phyloP scores from a whole-genome alignment of 2,329 filamentous ascomycete species.

The Gyromitra esculenta region DNA sequence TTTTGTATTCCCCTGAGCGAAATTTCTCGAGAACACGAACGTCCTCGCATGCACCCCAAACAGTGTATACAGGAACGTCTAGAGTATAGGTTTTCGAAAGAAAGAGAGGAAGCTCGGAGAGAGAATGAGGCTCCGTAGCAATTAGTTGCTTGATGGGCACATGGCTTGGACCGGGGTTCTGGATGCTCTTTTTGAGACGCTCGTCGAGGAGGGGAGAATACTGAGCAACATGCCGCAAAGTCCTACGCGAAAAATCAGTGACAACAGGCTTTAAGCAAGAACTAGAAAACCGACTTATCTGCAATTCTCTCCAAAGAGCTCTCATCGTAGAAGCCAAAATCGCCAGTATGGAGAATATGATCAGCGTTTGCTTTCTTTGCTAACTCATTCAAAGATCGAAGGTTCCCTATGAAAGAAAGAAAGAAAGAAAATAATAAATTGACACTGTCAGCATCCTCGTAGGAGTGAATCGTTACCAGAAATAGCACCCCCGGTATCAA shows the following conservation, averaged over 20 bases:
- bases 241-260: conserved; percentile 67
- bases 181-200: conserved; percentile 73
- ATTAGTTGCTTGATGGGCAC: conserved; percentile 69
- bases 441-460: conserved; percentile 13
- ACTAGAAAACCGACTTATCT: conserved; percentile 77
- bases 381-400: conserved; percentile 94
- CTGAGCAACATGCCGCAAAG: conserved; percentile 96
- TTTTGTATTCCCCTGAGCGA: conserved; percentile 96
- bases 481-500: conserved; percentile 12
- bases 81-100: conserved; percentile 88
- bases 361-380: conserved; percentile 93
- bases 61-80: conserved; percentile 96
- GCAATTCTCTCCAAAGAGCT: conserved; percentile 95
- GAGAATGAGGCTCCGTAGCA: conserved; percentile 79
- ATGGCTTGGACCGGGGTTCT: conserved; percentile 62
- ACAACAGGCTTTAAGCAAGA: conserved; percentile 44
- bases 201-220: conserved; percentile 95
- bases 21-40: conserved; percentile 97
- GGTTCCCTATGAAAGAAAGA: conserved; percentile 73
- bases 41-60: conserved; percentile 99
- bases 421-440: conserved; percentile 24
- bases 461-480: background rate
- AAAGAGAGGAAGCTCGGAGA: conserved; percentile 91
- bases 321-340: conserved; percentile 99
- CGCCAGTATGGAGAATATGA: conserved; percentile 98